These are phyloP conservation scores for Penicillium flavigenum DNA, from an alignment of 495 filamentous ascomycete species.

Conservation along the genomic window DNA sequence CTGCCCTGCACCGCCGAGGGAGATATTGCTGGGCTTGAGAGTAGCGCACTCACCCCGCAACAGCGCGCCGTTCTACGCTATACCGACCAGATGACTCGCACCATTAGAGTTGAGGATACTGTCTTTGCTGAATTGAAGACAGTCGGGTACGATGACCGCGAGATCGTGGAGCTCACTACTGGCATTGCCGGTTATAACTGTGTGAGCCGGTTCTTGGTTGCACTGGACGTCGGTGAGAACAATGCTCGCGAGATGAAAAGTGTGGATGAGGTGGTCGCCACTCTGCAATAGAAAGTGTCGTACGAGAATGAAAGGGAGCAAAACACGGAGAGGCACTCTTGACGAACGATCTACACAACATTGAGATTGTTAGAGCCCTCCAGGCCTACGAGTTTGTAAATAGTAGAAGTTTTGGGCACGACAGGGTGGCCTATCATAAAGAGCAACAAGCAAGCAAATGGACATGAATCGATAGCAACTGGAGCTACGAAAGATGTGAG, in stretches of 20 bases:
- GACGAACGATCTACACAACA: not conserved
- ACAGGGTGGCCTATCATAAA: not conserved
- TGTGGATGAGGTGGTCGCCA: slow-evolving; percentile 39
- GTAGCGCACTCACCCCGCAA: slow-evolving; percentile 50
- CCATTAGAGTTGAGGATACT: slow-evolving; percentile 57
- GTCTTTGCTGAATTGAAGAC: slow-evolving; percentile 59
- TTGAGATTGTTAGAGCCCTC: not conserved
- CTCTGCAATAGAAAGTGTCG: slow-evolving; percentile 13
- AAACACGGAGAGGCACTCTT: not conserved
- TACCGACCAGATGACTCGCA: slow-evolving; percentile 38
- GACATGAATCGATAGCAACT: not conserved
- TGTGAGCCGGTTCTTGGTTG: slow-evolving; percentile 80
- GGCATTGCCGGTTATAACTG: slow-evolving; percentile 84
- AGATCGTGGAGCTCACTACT: slow-evolving; percentile 67
- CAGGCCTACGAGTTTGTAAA: not conserved
- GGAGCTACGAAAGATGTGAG: not conserved
- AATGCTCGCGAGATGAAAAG: slow-evolving; percentile 45
- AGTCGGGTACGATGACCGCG: slow-evolving; percentile 55
- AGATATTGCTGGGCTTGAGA: slow-evolving; percentile 24
- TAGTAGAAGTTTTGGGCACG: not conserved
- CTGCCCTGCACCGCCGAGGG: slow-evolving; percentile 35
- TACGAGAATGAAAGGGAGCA: not conserved
- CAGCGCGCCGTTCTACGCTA: slow-evolving; percentile 65
- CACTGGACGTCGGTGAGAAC: slow-evolving; percentile 66
- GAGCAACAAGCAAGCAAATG: not conserved